These are phyloP conservation scores for Yamadazyma friedrichii DNA, from an alignment of 1,139 yeast genomes.

Conservation along the genomic window DNA sequence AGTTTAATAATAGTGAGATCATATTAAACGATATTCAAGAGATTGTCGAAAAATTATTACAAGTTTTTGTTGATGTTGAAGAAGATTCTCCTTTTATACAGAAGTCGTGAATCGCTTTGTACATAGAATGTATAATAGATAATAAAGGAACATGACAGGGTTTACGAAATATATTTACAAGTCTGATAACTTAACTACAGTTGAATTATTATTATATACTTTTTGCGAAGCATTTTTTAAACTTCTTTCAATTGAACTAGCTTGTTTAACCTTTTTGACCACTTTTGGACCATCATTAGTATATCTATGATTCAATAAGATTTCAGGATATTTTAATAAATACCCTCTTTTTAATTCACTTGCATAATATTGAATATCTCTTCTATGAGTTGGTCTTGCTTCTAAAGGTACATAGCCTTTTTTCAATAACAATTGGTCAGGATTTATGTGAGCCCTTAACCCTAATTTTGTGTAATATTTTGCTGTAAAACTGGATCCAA, in stretches of 20 bases:
- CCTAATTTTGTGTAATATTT: conserved; percentile 68
- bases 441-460: conserved; percentile 72
- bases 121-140: too few relatives aligned
- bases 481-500: conserved; percentile 74
- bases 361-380: conserved; percentile 78
- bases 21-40: conserved; percentile 34
- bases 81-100: conserved; percentile 14
- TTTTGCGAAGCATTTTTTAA: conserved; percentile 32
- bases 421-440: conserved; percentile 63
- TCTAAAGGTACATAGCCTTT: conserved; percentile 80
- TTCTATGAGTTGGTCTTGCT: conserved; percentile 83
- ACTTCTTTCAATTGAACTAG: conserved; percentile 28
- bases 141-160: background rate
- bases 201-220: conserved; percentile 19
- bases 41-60: conserved; percentile 35
- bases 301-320: conserved; percentile 39
- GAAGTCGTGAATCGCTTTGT: background rate
- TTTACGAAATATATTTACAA: conserved; percentile 13
- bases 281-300: conserved; percentile 14
- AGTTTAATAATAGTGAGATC: conserved; percentile 21
- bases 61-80: conserved; percentile 31
- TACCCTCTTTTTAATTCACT: conserved; percentile 75
- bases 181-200: conserved; percentile 16
- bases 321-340: conserved; percentile 42
- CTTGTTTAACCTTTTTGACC: conserved; percentile 20